Percentiles rank a stretch among this genome's conserved stretches.
phyloP scores from a whole-genome alignment of 257 asterid species.

The Solanum clarkiae region DNA sequence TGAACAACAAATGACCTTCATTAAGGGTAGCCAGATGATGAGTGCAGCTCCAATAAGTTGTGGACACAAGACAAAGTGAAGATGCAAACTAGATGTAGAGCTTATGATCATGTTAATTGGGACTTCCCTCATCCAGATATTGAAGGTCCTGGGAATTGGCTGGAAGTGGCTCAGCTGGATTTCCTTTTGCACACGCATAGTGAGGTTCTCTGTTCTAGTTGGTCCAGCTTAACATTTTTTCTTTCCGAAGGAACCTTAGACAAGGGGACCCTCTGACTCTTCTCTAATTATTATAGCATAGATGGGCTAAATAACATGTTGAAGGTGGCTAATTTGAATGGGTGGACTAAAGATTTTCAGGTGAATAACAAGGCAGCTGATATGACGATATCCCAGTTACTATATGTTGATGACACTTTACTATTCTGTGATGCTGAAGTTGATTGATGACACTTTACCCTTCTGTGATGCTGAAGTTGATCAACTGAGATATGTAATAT shows the following conservation, averaged over 20 bases:
- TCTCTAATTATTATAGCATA: background rate
- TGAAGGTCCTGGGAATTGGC: too few relatives aligned
- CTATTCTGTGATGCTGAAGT: too few relatives aligned
- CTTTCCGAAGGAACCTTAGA: background rate
- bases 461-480: too few relatives aligned
- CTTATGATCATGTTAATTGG: too few relatives aligned
- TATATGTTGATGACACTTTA: too few relatives aligned
- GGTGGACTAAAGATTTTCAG: background rate
- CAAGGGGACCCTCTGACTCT: background rate
- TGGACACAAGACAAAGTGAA: too few relatives aligned
- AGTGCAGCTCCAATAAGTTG: background rate
- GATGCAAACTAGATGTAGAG: background rate
- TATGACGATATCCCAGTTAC: background rate
- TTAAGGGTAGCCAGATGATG: background rate
- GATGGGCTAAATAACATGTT: background rate
- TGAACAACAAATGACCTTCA: background rate
- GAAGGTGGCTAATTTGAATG: background rate
- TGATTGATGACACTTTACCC: too few relatives aligned
- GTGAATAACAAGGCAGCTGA: background rate
- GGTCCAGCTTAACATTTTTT: background rate
- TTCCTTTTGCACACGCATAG: background rate
- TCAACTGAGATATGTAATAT: too few relatives aligned
- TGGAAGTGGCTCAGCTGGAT: background rate
- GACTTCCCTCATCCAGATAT: too few relatives aligned
- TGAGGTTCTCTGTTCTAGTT: background rate